Base-by-base conservation (phyloP, 208 protist genomes). In the Leishmania gerbilli region DNA sequence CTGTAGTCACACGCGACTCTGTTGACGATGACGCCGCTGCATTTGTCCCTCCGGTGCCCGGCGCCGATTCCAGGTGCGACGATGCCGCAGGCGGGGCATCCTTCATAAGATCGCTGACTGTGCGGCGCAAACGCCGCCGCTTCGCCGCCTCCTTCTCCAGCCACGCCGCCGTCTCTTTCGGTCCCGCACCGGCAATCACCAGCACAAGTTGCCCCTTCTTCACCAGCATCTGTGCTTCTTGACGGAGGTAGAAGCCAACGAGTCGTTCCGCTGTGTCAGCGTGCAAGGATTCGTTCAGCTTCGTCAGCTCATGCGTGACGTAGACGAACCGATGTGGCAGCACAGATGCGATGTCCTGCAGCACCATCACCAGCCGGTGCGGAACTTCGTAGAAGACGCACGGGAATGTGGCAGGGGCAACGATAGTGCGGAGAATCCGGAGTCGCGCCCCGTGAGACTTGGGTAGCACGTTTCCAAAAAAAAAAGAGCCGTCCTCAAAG, bases 301-400 rank as follows among this genome's bases (percentile, higher is more conserved):
- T 98, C 42, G 95, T 98, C 62, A 98, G 84, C 82, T 98, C 95
- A 76, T 98, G 95, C 17, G 87, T 84, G n/a, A 98, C 77, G 74
- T 90, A 88, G 17, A 98, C 92, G 40, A 90, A 90, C n/a, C 95
- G 87, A 31, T 87, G 74, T 11, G 95, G 93, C 56, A 95, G 51
- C 9, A 96, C 81, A 6, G 89, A 76, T 0, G 92, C 93, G 55
- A 98, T 95, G 79, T 98, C 95, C 75, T 94, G 90, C 79, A 98
- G 82, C 79, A 96, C 92, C 60, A 82, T 49, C 64, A 97, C 74
- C 60, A 98, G 83, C 37, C 95, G 91, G 0, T 91, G 89, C n/a
- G 95, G 95, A 24, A 96, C 80, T 80, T 98, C 95, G 82, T 96
- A 98, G 79, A 98, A 97, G 17, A 98, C 87, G 74, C 93, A 96